Conservation (phyloP, 768 basidiomycete species). For the Gelatoporia subvermispora region DNA sequence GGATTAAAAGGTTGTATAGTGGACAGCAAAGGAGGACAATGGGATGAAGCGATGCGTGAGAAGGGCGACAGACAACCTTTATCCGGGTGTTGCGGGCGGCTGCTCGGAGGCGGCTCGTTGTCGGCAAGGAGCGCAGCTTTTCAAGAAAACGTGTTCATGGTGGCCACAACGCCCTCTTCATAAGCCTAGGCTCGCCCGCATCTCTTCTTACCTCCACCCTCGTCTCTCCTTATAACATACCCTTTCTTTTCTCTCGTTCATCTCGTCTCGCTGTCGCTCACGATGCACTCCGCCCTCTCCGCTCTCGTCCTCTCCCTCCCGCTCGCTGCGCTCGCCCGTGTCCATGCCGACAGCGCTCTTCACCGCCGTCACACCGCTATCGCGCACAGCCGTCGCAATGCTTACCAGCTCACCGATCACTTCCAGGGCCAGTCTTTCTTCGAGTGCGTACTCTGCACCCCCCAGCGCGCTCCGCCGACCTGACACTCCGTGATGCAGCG, state of each 20-base stretch:
- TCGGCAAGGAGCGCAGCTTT: too few species aligned
- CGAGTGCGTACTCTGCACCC: slow-evolving; percentile 35
- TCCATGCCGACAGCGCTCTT: slow-evolving; percentile 18
- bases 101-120: too few species aligned
- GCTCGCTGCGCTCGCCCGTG: slow-evolving; percentile 34
- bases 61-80: too few species aligned
- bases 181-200: neutral
- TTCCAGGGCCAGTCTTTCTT: slow-evolving; percentile 55
- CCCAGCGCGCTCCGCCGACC: neutral
- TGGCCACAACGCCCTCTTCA: too few species aligned
- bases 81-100: too few species aligned
- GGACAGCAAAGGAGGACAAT: too few species aligned
- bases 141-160: too few species aligned
- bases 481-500: slow-evolving; percentile 29
- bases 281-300: slow-evolving; percentile 30
- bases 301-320: slow-evolving; percentile 28
- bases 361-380: slow-evolving; percentile 27
- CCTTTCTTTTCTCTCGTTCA: slow-evolving; percentile 5
- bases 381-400: slow-evolving; percentile 20
- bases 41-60: too few species aligned
- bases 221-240: neutral
- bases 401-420: slow-evolving; percentile 34
- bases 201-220: slow-evolving; percentile 4
- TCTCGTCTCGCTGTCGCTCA: slow-evolving; percentile 3
- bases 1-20: too few species aligned